Conservation (phyloP, 78 protist species). For the Tieghemostelium lacteum region DNA sequence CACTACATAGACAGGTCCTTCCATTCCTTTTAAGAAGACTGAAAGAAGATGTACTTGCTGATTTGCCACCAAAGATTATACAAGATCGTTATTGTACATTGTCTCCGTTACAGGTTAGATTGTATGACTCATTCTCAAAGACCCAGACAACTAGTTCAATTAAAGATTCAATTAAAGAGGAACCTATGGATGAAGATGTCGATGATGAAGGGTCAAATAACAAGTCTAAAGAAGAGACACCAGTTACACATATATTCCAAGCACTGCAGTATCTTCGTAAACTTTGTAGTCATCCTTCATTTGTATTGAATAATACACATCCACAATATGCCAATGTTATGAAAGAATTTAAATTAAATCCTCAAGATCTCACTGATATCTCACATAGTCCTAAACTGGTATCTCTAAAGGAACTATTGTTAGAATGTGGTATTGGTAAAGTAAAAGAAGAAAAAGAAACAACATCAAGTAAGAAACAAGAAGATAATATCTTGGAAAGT, state of each 20-base stretch:
- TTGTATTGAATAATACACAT: slow-evolving; percentile 76
- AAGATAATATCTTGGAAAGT: background rate
- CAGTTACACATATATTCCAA: slow-evolving; percentile 86
- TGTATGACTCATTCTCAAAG: slow-evolving; percentile 70
- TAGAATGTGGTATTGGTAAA: slow-evolving; percentile 87
- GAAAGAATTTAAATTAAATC: slow-evolving; percentile 9
- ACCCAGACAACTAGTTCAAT: slow-evolving; percentile 27
- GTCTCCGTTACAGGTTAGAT: slow-evolving; percentile 83
- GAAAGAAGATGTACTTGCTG: slow-evolving; percentile 95
- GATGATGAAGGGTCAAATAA: background rate
- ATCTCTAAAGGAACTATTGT: slow-evolving; percentile 87
- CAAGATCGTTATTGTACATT: slow-evolving; percentile 91
- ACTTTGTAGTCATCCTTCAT: slow-evolving; percentile 94
- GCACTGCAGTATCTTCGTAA: slow-evolving; percentile 91
- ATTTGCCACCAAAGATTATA: slow-evolving; percentile 98
- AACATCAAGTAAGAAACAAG: background rate
- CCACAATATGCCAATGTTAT: slow-evolving; percentile 25
- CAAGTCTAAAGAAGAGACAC: background rate
- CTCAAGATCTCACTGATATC: slow-evolving; percentile 33
- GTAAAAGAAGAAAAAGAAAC: background rate
- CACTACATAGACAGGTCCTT: slow-evolving; percentile 94
- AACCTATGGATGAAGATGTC: slow-evolving; percentile 11
- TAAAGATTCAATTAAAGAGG: slow-evolving; percentile 9
- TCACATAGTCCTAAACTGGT: slow-evolving; percentile 87
- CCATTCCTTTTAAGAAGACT: slow-evolving; percentile 97